Percentiles rank a stretch among this genome's conserved stretches.
Conservation (phyloP, 768 basidiomycete genomes). For the Leucosporidium scottii region DNA sequence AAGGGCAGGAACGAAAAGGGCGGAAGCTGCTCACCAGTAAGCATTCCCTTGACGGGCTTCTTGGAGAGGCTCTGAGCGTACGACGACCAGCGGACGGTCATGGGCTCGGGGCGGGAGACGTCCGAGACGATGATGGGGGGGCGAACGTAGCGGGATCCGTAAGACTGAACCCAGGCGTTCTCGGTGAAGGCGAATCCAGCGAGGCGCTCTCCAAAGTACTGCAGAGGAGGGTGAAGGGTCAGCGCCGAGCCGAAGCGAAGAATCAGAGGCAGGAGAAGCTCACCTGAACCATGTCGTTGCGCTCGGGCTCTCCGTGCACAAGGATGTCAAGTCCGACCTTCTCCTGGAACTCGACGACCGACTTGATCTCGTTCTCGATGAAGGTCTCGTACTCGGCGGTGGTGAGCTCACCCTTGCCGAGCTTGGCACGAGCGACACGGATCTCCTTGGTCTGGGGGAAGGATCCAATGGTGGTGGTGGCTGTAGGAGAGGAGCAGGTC, state of each 20-base stretch:
- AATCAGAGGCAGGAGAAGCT: neutral
- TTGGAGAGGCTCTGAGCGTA: constrained; percentile 91
- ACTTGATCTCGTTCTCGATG: constrained; percentile 95
- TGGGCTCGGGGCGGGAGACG: constrained; percentile 81
- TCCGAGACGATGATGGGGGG: constrained; percentile 98
- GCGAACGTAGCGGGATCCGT: constrained; percentile 97
- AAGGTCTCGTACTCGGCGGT: constrained; percentile 85
- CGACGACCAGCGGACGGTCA: constrained; percentile 94
- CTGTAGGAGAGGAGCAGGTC: neutral
- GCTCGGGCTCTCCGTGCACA: constrained; percentile 97
- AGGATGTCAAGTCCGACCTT: constrained; percentile 89
- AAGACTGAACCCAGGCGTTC: constrained; percentile 98
- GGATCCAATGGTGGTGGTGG: constrained; percentile 30
- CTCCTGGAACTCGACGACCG: constrained; percentile 94
- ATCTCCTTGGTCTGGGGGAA: constrained; percentile 96
- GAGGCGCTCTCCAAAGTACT: constrained; percentile 97
- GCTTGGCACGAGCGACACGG: constrained; percentile 89
- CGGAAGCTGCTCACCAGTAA: constrained; percentile 72
- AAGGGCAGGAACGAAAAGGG: neutral
- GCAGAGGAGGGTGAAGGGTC: constrained; percentile 52
- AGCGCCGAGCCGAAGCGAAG: neutral
- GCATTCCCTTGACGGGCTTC: constrained; percentile 99
- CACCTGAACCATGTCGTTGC: constrained; percentile 96
- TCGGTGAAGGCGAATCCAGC: constrained; percentile 96
- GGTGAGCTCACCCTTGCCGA: constrained; percentile 83